Evolutionary conservation across 176 grass and related monocot species (phyloP).

Genomic region (Bromus sterilis): DNA sequence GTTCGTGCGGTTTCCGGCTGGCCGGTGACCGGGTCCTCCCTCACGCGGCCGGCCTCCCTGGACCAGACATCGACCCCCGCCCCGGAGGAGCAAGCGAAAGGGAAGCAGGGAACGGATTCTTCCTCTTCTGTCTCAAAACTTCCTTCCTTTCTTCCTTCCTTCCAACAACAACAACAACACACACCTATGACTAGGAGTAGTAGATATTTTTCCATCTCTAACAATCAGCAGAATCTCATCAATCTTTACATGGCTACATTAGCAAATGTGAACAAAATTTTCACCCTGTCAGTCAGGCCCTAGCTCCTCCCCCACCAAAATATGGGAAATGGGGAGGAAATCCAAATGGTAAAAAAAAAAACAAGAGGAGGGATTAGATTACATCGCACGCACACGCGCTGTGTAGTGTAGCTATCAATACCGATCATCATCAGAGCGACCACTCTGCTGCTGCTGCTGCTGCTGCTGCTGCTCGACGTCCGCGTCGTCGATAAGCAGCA

Average conservation of each 20-base stretch:
- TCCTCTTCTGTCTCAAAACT: background rate
- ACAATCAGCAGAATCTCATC: conserved; percentile 11
- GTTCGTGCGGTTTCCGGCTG: background rate
- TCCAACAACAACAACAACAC: too few relatives aligned
- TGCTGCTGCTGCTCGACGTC: conserved; percentile 1
- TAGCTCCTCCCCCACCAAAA: conserved; percentile 11
- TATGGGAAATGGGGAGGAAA: background rate
- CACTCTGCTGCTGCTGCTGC: too few relatives aligned
- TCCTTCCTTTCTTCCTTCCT: too few relatives aligned
- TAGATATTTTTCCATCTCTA: background rate
- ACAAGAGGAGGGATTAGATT: background rate
- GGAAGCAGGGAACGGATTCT: conserved; percentile 24
- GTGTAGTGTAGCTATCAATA: conserved; percentile 24
- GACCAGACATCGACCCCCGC: conserved; percentile 48
- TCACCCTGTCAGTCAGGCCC: conserved; percentile 30
- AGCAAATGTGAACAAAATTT: conserved; percentile 29
- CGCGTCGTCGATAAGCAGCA: background rate
- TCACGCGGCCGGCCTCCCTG: conserved; percentile 51
- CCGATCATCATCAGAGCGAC: too few relatives aligned
- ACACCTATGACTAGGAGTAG: too few relatives aligned
- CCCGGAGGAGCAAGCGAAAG: conserved; percentile 19
- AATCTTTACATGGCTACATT: conserved; percentile 44
- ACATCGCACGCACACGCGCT: background rate
- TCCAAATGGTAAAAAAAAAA: background rate
- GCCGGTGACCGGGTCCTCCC: conserved; percentile 39